Conservation (phyloP, 768 basidiomycete genomes). For the Hemileccinum rubropunctum region DNA sequence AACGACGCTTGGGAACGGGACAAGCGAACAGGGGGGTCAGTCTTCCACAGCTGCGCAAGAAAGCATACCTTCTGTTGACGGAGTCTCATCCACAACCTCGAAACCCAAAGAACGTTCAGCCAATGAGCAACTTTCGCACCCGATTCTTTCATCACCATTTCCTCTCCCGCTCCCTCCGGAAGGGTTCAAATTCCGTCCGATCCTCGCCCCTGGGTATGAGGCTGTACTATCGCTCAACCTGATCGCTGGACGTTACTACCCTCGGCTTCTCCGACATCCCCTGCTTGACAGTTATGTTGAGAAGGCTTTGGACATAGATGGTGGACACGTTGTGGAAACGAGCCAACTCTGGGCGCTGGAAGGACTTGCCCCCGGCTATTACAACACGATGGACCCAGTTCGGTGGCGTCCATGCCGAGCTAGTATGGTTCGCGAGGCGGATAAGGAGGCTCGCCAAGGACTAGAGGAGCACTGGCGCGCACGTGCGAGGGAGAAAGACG, state of each 20-base stretch:
- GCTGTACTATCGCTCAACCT: conserved; percentile 65
- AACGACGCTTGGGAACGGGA: conserved; percentile 5
- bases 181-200: conserved; percentile 68
- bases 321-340: conserved; percentile 38
- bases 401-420: conserved; percentile 50
- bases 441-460: conserved; percentile 42
- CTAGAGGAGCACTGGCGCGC: conserved; percentile 40
- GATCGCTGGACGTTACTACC: conserved; percentile 81
- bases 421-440: conserved; percentile 63
- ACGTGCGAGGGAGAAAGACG: conserved; percentile 29
- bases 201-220: conserved; percentile 61
- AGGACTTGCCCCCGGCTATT: conserved; percentile 62
- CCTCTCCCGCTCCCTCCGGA: conserved; percentile 61
- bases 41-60: conserved; percentile 11
- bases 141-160: conserved; percentile 31
- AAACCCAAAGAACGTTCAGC: conserved; percentile 18
- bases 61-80: conserved; percentile 18
- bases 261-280: conserved; percentile 64
- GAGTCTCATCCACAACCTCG: conserved; percentile 5
- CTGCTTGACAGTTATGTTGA: conserved; percentile 44
- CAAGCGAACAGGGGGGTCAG: neutral
- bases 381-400: conserved; percentile 69
- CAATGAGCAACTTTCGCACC: conserved; percentile 37
- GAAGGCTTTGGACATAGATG: conserved; percentile 37
- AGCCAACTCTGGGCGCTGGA: conserved; percentile 70